phyloP scores from a whole-genome alignment of 768 basidiomycete genomes.

The Exsudoporus frostii region DNA sequence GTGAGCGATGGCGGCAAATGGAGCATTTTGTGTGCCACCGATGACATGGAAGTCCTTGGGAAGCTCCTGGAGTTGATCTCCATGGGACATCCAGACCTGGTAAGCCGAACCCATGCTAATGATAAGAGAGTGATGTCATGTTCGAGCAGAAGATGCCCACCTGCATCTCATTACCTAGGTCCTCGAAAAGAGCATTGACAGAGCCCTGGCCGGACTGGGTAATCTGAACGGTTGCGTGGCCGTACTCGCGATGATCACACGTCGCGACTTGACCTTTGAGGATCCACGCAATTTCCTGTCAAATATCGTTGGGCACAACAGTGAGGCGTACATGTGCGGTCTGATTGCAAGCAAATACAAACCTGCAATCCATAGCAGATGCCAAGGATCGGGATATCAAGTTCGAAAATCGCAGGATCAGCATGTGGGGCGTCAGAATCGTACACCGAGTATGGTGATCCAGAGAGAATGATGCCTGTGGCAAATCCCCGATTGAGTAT shows the following conservation, averaged over 20 bases:
- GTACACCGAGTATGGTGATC: slow-evolving; percentile 98
- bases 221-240: slow-evolving; percentile 80
- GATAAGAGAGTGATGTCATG: neutral
- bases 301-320: neutral
- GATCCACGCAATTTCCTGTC: slow-evolving; percentile 89
- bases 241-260: slow-evolving; percentile 93
- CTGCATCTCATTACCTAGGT: slow-evolving; percentile 86
- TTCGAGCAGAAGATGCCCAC: slow-evolving; percentile 37
- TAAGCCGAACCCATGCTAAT: neutral
- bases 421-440: slow-evolving; percentile 90
- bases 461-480: slow-evolving; percentile 90
- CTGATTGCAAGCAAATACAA: slow-evolving; percentile 10
- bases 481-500: neutral
- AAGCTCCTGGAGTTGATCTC: slow-evolving; percentile 82
- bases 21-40: slow-evolving; percentile 81
- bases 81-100: slow-evolving; percentile 99
- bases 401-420: slow-evolving; percentile 84
- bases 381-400: slow-evolving; percentile 89
- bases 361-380: slow-evolving; percentile 98
- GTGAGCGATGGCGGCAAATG: slow-evolving; percentile 92
- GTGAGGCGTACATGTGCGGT: neutral
- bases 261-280: slow-evolving; percentile 80
- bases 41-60: slow-evolving; percentile 86
- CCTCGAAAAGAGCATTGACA: slow-evolving; percentile 79
- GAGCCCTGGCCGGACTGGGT: slow-evolving; percentile 54